Conservation (phyloP, 148 eudicot genomes). For the Camellia lanceoleosa region DNA sequence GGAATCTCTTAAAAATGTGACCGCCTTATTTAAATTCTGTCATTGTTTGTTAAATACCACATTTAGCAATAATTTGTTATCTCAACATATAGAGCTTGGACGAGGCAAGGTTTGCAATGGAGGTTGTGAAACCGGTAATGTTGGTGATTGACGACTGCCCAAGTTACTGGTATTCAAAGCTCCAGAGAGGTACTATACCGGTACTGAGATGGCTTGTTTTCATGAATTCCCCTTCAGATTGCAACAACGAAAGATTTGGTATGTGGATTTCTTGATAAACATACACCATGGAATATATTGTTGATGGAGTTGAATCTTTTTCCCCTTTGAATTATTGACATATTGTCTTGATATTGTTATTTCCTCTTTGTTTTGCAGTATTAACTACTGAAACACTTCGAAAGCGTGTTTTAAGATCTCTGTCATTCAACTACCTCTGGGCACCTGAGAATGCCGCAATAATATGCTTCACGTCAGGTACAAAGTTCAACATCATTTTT, state of each 20-base stretch:
- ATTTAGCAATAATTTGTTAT: background rate
- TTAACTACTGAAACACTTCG: constrained; percentile 38
- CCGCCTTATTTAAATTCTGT: background rate
- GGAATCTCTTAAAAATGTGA: background rate
- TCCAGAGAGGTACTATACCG: constrained; percentile 28
- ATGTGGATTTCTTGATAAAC: constrained; percentile 9
- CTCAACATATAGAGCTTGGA: constrained; percentile 53
- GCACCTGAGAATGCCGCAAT: constrained; percentile 64
- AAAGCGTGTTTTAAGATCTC: constrained; percentile 23
- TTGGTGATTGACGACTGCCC: constrained; percentile 55
- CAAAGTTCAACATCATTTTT: background rate
- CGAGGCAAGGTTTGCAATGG: constrained; percentile 67
- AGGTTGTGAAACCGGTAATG: constrained; percentile 60
- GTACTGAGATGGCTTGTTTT: constrained; percentile 54
- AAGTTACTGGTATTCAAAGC: constrained; percentile 52
- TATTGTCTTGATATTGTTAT: background rate
- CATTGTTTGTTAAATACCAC: background rate
- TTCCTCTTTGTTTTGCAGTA: constrained; percentile 24
- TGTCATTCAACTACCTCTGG: constrained; percentile 42
- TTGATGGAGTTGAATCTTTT: background rate
- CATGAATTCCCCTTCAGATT: constrained; percentile 36
- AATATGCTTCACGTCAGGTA: constrained; percentile 97
- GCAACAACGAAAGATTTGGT: constrained; percentile 30
- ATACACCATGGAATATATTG: background rate
- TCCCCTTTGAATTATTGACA: background rate